A percentile compares a stretch with the other conserved stretches of the same genome.
These are phyloP conservation scores for Claviceps sp. DNA, from an alignment of 2,329 filamentous ascomycete species.

Conservation along the genomic window DNA sequence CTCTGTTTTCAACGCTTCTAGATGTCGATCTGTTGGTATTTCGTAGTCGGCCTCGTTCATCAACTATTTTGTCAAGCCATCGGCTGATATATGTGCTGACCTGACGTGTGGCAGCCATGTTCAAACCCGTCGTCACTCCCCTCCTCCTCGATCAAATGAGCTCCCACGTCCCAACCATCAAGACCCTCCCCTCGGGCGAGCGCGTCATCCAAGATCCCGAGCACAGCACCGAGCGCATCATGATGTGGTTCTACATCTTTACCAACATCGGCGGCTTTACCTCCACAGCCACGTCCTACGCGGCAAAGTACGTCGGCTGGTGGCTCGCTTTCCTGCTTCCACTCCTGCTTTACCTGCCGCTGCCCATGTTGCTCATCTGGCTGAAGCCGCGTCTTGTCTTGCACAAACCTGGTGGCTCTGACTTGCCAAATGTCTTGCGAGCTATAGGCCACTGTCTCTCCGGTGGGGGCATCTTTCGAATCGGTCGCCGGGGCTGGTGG, in stretches of 20 bases:
- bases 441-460: constrained; percentile 42
- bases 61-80: background rate
- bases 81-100: too few relatives aligned
- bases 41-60: background rate
- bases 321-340: constrained; percentile 33
- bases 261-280: constrained; percentile 42
- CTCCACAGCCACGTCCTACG: constrained; percentile 37
- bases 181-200: constrained; percentile 37
- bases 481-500: constrained; percentile 45
- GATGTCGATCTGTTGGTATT: too few relatives aligned
- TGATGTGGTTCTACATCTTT: constrained; percentile 48
- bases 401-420: constrained; percentile 50
- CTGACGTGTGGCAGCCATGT: constrained; percentile 24
- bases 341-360: constrained; percentile 41
- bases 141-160: constrained; percentile 54
- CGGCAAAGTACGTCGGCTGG: constrained; percentile 38
- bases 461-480: constrained; percentile 32
- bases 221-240: constrained; percentile 50
- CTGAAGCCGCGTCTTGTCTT: constrained; percentile 44
- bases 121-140: constrained; percentile 62
- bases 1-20: too few relatives aligned
- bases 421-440: constrained; percentile 45
- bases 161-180: constrained; percentile 28
- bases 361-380: constrained; percentile 42
- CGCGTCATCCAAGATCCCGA: constrained; percentile 57